Conservation (phyloP, 1,139 yeast species). For the Hanseniaspora gamundiae region DNA sequence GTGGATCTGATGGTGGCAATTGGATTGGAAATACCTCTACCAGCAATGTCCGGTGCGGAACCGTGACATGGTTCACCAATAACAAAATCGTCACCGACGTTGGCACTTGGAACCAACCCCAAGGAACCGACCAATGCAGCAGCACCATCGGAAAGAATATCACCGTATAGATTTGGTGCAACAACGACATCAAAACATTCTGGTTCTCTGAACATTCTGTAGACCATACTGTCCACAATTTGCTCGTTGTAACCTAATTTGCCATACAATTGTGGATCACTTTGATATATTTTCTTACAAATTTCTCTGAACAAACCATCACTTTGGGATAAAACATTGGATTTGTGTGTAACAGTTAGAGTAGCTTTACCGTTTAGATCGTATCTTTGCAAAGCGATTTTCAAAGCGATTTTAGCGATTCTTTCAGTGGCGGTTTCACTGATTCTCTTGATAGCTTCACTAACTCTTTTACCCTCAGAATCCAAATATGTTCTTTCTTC, state of each 20-base stretch:
- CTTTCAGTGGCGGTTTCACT: slow-evolving; percentile 74
- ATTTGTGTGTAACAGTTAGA: slow-evolving; percentile 91
- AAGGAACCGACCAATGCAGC: slow-evolving; percentile 97
- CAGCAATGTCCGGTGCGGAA: slow-evolving; percentile 97
- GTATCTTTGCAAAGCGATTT: slow-evolving; percentile 86
- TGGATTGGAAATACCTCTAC: slow-evolving; percentile 90
- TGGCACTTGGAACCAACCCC: slow-evolving; percentile 97
- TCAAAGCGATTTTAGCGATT: slow-evolving; percentile 85
- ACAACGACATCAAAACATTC: slow-evolving; percentile 94
- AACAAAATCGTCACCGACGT: slow-evolving; percentile 90
- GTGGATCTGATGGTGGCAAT: slow-evolving; percentile 96
- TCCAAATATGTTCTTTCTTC: slow-evolving; percentile 68
- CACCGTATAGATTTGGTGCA: slow-evolving; percentile 97
- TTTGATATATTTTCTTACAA: slow-evolving; percentile 63
- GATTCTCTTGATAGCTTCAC: slow-evolving; percentile 96
- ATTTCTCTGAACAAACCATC: slow-evolving; percentile 96
- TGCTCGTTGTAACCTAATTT: slow-evolving; percentile 73
- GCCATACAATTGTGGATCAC: slow-evolving; percentile 40
- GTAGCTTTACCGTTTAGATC: slow-evolving; percentile 55
- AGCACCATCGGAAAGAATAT: slow-evolving; percentile 94
- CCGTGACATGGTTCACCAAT: slow-evolving; percentile 99
- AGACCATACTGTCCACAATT: slow-evolving; percentile 98
- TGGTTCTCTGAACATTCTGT: slow-evolving; percentile 96
- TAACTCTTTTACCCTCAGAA: slow-evolving; percentile 69
- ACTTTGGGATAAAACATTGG: slow-evolving; percentile 82